Evolutionary conservation across 2,329 filamentous ascomycete genomes (phyloP), one percentile per base, ranked within the genome.

Genomic region (Calonectria leucothoes): DNA sequence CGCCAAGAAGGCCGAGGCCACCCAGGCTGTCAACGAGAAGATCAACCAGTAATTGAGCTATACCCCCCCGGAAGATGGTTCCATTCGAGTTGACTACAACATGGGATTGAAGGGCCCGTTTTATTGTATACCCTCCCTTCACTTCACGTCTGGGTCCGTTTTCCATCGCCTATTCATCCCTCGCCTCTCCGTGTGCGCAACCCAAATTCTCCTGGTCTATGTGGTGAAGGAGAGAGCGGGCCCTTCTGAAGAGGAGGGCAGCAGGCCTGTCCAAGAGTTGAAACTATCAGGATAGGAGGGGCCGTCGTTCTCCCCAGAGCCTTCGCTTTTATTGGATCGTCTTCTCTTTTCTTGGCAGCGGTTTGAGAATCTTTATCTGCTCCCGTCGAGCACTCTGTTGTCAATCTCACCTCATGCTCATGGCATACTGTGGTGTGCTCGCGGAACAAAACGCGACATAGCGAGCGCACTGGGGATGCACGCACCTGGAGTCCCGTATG

Each of bases 1-100:
- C 73, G 84, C 86, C 77, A 91, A 93, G 87, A 94, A 93, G 86
- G 86, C 89, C 31, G 88, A 93, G 78, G 87, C 87, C 52, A 90
- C 91, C 83, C 88, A 91, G 70, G 82, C 85, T 23, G 82, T 86
- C 71, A 89, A 89, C 74, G 90, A 93, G 71, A 87, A 87, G 82
- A 80, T 83, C 75, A 85, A 86, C 82, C 85, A 87, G 85, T 87
- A 85, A 76, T 78, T 65, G 59, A 49, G 25, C 66, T 68, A 42
- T 33, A 33, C n/a, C 23, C 29, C n/a, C 23, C 29, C 27, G 7
- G 27, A 42, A 49, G 37, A 42, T 35, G n/a, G 69, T 61, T 66
- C 64, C 42, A 49, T 27, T 59, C 63, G 65, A 72, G 66, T 72
- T 77, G 74, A 75, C 61, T 70, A 66, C 57, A 33, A 25, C 59